phyloP scores from a whole-genome alignment of 2,329 filamentous ascomycete genomes.

The Pseudophaeomoniella oleicola region DNA sequence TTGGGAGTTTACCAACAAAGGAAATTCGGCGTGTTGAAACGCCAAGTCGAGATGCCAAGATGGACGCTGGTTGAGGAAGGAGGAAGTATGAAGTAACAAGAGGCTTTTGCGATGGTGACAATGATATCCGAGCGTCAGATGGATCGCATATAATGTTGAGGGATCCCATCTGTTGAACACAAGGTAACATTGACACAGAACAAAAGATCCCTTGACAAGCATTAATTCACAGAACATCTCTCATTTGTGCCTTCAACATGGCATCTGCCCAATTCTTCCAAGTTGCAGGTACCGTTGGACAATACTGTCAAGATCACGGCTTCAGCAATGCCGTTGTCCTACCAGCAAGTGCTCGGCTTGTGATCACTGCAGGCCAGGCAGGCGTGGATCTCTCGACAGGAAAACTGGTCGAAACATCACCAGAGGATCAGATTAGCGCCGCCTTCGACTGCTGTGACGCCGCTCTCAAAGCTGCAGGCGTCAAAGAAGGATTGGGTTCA shows the following conservation, averaged over 20 bases:
- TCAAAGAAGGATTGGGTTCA: background rate
- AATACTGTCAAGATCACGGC: background rate
- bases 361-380: conserved; percentile 1
- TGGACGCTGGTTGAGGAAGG: too few relatives aligned
- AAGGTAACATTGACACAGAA: too few relatives aligned
- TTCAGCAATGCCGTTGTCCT: background rate
- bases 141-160: too few relatives aligned
- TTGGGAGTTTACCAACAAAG: too few relatives aligned
- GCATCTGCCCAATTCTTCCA: background rate
- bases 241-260: background rate
- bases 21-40: too few relatives aligned
- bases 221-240: too few relatives aligned
- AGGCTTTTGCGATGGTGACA: too few relatives aligned
- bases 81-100: too few relatives aligned
- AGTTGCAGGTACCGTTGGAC: background rate
- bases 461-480: conserved; percentile 2
- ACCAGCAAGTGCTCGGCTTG: background rate
- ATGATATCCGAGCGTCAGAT: too few relatives aligned
- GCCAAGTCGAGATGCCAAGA: too few relatives aligned
- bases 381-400: conserved; percentile 1
- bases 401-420: background rate
- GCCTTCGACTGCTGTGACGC: conserved; percentile 1
- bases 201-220: too few relatives aligned
- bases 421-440: conserved; percentile 1
- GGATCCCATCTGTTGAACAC: too few relatives aligned